A percentile compares a stretch with the other conserved stretches of the same genome.
Evolutionary conservation across 495 filamentous ascomycete genomes (phyloP).

Genomic region (Penicilliopsis zonata): DNA sequence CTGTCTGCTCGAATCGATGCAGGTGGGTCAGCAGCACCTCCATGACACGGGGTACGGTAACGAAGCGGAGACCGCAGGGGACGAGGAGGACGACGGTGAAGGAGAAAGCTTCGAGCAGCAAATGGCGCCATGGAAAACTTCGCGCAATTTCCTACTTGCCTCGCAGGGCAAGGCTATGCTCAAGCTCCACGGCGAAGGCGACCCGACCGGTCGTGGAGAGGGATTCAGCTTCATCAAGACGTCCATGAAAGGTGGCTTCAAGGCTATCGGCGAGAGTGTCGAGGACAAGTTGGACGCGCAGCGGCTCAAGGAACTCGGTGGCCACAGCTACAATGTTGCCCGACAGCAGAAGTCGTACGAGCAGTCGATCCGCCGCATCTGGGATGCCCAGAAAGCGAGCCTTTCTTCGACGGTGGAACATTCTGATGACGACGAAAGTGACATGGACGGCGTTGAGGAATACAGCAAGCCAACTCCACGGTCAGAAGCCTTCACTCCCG

Average conservation of each 20-base stretch:
- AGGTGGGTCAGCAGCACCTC: conserved; percentile 77
- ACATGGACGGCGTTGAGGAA: conserved; percentile 55
- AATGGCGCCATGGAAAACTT: conserved; percentile 89
- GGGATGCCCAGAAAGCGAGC: conserved; percentile 73
- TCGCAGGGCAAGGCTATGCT: conserved; percentile 96
- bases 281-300: conserved; percentile 75
- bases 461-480: conserved; percentile 50
- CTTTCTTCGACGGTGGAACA: conserved; percentile 53
- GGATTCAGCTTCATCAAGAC: conserved; percentile 94
- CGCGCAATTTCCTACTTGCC: conserved; percentile 88
- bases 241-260: conserved; percentile 97
- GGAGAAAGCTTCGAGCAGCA: conserved; percentile 70
- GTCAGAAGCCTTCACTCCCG: conserved; percentile 49
- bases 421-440: conserved; percentile 49
- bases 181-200: conserved; percentile 82
- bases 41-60: conserved; percentile 68
- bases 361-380: conserved; percentile 75
- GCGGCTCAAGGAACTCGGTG: conserved; percentile 76
- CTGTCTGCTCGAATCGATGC: conserved; percentile 91
- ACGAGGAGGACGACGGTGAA: conserved; percentile 53
- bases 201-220: conserved; percentile 87
- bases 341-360: conserved; percentile 84
- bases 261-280: conserved; percentile 77
- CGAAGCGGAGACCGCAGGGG: conserved; percentile 61
- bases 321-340: conserved; percentile 94